These are phyloP conservation scores for Aspergillus sclerotialis DNA, from an alignment of 2,329 filamentous ascomycete species.

Conservation along the genomic window DNA sequence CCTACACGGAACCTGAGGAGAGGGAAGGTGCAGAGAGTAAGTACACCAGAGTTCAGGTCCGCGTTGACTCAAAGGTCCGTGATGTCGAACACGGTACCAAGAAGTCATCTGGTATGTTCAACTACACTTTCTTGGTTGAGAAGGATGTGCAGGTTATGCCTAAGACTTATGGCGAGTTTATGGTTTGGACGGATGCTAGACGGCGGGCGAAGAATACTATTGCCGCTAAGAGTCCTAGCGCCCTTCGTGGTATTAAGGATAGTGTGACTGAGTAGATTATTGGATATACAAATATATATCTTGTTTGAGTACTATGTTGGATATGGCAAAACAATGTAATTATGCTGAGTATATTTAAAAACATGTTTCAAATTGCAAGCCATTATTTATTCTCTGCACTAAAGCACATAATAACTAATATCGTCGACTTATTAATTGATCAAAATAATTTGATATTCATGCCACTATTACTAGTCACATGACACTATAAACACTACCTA, in stretches of 20 bases:
- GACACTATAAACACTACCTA: background rate
- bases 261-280: constrained; percentile 31
- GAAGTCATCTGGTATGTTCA: constrained; percentile 66
- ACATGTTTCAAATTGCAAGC: too few species aligned
- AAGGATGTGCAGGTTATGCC: constrained; percentile 61
- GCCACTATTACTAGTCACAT: too few species aligned
- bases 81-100: constrained; percentile 64
- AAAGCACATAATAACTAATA: too few species aligned
- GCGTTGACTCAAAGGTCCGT: constrained; percentile 64
- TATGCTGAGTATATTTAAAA: too few species aligned
- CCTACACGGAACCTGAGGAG: constrained; percentile 60
- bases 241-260: constrained; percentile 26
- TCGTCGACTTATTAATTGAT: too few species aligned
- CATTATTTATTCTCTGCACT: too few species aligned
- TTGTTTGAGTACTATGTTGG: too few species aligned
- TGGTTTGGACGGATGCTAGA: constrained; percentile 58
- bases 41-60: constrained; percentile 60
- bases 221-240: constrained; percentile 32
- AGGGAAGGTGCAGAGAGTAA: constrained; percentile 40
- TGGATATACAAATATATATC: too few species aligned
- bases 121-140: constrained; percentile 65
- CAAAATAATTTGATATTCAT: too few species aligned
- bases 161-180: constrained; percentile 55
- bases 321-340: too few species aligned
- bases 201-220: constrained; percentile 49